These are phyloP conservation scores for Naegleria lovaniensis DNA, from an alignment of 208 protist species.

Conservation along the genomic window DNA sequence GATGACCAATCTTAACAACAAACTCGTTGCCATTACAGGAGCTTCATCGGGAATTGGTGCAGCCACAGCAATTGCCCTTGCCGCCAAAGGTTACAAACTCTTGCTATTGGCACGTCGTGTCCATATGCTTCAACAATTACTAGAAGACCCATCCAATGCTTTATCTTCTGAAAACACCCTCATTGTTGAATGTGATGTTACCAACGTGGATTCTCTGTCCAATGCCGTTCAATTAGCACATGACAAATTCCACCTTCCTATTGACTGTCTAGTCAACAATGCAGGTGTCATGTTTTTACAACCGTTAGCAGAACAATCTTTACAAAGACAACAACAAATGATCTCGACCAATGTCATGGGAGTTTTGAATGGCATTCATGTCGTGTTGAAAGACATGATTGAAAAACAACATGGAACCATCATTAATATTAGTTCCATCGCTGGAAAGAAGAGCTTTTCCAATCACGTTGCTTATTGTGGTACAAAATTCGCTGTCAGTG, in stretches of 20 bases:
- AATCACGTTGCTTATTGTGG: slow-evolving; percentile 44
- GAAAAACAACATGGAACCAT: slow-evolving; percentile 36
- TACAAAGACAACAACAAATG: slow-evolving; percentile 33
- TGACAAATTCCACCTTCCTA: neutral
- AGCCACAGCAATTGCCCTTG: slow-evolving; percentile 17
- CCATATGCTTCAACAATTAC: neutral
- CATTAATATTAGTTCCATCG: slow-evolving; percentile 43
- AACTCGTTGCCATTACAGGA: slow-evolving; percentile 37
- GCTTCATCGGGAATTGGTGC: slow-evolving; percentile 34
- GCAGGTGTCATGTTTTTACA: slow-evolving; percentile 38
- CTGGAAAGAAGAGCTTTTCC: slow-evolving; percentile 36
- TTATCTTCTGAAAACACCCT: neutral
- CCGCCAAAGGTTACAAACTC: neutral
- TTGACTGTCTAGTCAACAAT: slow-evolving; percentile 43
- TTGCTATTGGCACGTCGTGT: slow-evolving; percentile 2
- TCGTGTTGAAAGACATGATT: slow-evolving; percentile 37
- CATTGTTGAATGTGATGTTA: slow-evolving; percentile 32
- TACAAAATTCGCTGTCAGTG: slow-evolving; percentile 42
- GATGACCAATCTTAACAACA: neutral
- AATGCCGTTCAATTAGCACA: slow-evolving; percentile 22
- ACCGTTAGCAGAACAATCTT: slow-evolving; percentile 30
- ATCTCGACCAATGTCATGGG: slow-evolving; percentile 44
- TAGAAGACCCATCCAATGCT: neutral
- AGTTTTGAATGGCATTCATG: slow-evolving; percentile 41
- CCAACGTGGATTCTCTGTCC: slow-evolving; percentile 16